phyloP scores from a whole-genome alignment of 345 rosid species.

The Angophora floribunda region DNA sequence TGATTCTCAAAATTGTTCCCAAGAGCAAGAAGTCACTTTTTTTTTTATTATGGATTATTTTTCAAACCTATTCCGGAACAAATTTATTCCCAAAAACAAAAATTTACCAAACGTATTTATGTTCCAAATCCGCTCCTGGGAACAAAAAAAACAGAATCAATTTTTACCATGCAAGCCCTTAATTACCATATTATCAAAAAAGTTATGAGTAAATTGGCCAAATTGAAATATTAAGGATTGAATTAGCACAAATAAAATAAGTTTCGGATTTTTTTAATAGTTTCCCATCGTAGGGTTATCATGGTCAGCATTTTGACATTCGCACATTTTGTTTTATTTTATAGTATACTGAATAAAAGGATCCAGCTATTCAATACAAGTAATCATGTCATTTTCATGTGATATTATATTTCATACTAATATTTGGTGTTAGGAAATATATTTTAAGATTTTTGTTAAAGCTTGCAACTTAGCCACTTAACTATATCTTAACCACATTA shows the following conservation, averaged over 20 bases:
- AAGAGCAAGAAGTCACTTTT: too few species aligned
- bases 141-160: too few species aligned
- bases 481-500: not conserved
- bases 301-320: not conserved
- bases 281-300: not conserved
- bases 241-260: too few species aligned
- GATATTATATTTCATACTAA: not conserved
- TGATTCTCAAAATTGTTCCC: too few species aligned
- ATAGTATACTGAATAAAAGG: not conserved
- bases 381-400: not conserved
- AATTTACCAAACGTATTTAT: too few species aligned
- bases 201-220: too few species aligned
- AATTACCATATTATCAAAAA: too few species aligned
- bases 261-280: not conserved
- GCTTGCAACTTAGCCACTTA: not conserved
- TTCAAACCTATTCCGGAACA: too few species aligned
- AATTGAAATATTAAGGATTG: fast-evolving
- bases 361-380: not conserved
- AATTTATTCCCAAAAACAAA: too few species aligned
- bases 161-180: too few species aligned
- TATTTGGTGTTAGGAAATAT: not conserved
- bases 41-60: too few species aligned
- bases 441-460: not conserved
- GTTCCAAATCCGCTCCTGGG: too few species aligned
- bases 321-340: not conserved